phyloP scores from a whole-genome alignment of 2,329 filamentous ascomycete genomes.

The Penicillium brevicompactum region DNA sequence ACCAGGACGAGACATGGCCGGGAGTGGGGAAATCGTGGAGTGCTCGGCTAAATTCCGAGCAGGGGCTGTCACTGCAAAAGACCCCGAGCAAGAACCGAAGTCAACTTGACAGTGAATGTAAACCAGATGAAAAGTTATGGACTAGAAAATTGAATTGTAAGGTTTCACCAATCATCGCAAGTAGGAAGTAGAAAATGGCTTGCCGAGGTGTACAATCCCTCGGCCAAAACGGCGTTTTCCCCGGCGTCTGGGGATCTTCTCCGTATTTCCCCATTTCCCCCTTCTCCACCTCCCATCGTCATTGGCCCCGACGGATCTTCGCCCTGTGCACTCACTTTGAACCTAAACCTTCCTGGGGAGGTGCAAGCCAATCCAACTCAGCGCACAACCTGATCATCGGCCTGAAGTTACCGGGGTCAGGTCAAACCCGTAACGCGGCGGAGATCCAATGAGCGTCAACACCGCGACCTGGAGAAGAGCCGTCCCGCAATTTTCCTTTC shows the following conservation, averaged over 20 bases:
- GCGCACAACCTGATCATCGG: neutral
- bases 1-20: neutral
- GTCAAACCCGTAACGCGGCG: neutral
- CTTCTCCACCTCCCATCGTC: neutral
- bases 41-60: neutral
- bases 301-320: neutral
- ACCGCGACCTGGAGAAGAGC: neutral
- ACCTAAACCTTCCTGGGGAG: neutral
- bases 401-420: neutral
- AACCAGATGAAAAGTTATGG: neutral
- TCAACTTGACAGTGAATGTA: neutral
- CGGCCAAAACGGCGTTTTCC: neutral
- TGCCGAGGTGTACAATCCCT: too few relatives aligned
- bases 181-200: too few relatives aligned
- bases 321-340: neutral
- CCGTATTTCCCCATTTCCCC: neutral
- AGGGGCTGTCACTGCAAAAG: neutral
- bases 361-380: neutral
- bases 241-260: neutral
- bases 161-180: too few relatives aligned
- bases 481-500: neutral
- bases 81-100: neutral
- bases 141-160: too few relatives aligned
- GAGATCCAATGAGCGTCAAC: neutral
- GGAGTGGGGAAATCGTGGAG: neutral